phyloP scores from a whole-genome alignment of 768 basidiomycete genomes.

The Mrakia hoshinonis region DNA sequence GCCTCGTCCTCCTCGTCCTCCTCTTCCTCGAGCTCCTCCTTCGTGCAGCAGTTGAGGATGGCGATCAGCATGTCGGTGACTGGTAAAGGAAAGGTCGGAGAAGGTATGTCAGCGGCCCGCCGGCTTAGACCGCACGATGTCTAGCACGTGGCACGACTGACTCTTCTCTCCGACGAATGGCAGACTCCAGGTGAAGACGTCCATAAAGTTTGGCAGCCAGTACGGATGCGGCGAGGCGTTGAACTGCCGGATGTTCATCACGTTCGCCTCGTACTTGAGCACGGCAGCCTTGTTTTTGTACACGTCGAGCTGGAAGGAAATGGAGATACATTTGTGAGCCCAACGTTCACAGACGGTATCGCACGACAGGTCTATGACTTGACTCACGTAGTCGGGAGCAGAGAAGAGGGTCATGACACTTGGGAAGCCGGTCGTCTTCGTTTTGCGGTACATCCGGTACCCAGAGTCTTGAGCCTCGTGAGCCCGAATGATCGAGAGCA shows the following conservation, averaged over 20 bases:
- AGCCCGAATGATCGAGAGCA: slow-evolving; percentile 91
- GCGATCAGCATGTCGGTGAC: slow-evolving; percentile 99
- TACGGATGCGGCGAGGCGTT: slow-evolving; percentile 28
- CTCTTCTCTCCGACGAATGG: slow-evolving; percentile 99
- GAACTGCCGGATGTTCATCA: slow-evolving; percentile 34
- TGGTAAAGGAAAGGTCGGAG: too few species aligned
- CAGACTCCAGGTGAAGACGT: slow-evolving; percentile 96
- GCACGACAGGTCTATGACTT: not conserved
- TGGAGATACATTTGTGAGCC: not conserved
- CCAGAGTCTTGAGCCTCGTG: slow-evolving; percentile 85
- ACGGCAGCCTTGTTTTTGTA: slow-evolving; percentile 99
- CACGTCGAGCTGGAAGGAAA: slow-evolving; percentile 54
- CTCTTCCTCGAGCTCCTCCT: slow-evolving; percentile 87
- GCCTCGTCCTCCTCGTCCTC: slow-evolving; percentile 49
- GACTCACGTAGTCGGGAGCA: slow-evolving; percentile 26
- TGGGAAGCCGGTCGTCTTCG: slow-evolving; percentile 96
- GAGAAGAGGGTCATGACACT: slow-evolving; percentile 99
- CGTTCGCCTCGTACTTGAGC: slow-evolving; percentile 97
- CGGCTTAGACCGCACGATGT: too few species aligned
- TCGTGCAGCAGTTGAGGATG: slow-evolving; percentile 87
- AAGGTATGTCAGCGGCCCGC: too few species aligned
- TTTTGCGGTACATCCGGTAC: slow-evolving; percentile 98
- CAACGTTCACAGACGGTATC: slow-evolving; percentile 53
- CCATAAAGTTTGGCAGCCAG: slow-evolving; percentile 91
- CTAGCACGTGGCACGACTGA: too few species aligned